Evolutionary conservation across 257 asterid species (phyloP), one percentile per base, ranked within the genome.

Genomic region (Penstemon eatonii): DNA sequence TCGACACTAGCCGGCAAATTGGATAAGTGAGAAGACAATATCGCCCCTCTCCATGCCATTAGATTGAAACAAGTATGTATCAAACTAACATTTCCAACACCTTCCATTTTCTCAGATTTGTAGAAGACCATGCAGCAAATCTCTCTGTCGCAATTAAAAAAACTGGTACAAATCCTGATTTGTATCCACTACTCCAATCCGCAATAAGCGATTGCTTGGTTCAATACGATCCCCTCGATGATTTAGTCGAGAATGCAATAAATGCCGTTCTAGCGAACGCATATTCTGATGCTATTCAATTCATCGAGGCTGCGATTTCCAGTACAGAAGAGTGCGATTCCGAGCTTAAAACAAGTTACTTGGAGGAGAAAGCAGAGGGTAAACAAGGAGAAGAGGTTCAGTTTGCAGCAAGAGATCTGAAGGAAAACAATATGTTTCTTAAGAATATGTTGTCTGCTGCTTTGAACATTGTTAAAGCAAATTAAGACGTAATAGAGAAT

Each of bases 181-280:
- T 76, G 6, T 13, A 69, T 0, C 85, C 89, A 0, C 9, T 67
- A 70, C 76, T 84, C 2, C 85, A 81, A 44, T 64, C 81, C 3
- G 83, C 89, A 0, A n/a, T 90, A n/a, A 8, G 42, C 13, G 86
- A 87, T 0, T 87, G 96, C 81, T 8, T 50, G 43, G 88, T 78
- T 0, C 87, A 81, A 13, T 87, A 84, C 76, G 55, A 45, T 6
- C 73, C 88, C 0, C 75, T 86, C 1, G 89, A 77, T 2, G 96
- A 87, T 39, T 42, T 90, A 60, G 75, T 90, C 8, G 95, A 87
- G 68, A 87, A 83, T 43, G 77, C 88, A 0, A 72, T 70, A 5
- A 60, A 64, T 5, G 75, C 86, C 0, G 15, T 87, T 11, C 58
- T 63, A 0, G 68, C 78, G 0, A 72, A 69, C 0, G 7, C 43